phyloP scores from a whole-genome alignment of 2,329 filamentous ascomycete species.

The Xylaria sp. region DNA sequence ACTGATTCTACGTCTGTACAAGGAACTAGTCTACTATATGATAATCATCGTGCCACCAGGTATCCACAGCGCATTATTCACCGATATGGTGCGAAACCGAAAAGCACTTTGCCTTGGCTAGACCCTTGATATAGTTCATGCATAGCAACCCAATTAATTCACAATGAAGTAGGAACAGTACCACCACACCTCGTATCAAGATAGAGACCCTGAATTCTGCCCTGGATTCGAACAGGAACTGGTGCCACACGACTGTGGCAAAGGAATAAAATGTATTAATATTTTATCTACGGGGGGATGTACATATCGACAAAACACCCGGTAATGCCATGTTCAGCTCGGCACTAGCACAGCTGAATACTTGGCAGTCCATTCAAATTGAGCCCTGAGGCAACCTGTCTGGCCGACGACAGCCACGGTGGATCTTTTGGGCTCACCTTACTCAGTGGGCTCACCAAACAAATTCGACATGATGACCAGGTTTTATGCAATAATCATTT shows the following conservation, averaged over 20 bases:
- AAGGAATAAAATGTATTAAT: not conserved
- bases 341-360: slow-evolving; percentile 8
- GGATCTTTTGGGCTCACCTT: not conserved
- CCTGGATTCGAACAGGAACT: not conserved
- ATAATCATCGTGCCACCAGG: too few relatives aligned
- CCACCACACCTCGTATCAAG: too few relatives aligned
- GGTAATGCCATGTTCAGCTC: slow-evolving; percentile 23
- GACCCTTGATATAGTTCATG: too few relatives aligned
- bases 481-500: not conserved
- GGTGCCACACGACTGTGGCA: slow-evolving; percentile 1
- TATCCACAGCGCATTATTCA: too few relatives aligned
- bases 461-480: too few relatives aligned
- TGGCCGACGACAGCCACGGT: not conserved
- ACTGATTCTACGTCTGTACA: too few relatives aligned
- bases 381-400: not conserved
- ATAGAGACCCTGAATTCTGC: not conserved
- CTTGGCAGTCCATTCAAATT: not conserved
- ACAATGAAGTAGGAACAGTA: not conserved
- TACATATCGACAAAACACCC: not conserved
- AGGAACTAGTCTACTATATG: too few relatives aligned
- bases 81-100: too few relatives aligned
- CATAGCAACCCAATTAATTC: too few relatives aligned
- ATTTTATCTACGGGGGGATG: not conserved
- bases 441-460: too few relatives aligned
- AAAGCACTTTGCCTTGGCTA: too few relatives aligned